Evolutionary conservation across 2,329 filamentous ascomycete genomes (phyloP).

Genomic region (Fusarium coicis): DNA sequence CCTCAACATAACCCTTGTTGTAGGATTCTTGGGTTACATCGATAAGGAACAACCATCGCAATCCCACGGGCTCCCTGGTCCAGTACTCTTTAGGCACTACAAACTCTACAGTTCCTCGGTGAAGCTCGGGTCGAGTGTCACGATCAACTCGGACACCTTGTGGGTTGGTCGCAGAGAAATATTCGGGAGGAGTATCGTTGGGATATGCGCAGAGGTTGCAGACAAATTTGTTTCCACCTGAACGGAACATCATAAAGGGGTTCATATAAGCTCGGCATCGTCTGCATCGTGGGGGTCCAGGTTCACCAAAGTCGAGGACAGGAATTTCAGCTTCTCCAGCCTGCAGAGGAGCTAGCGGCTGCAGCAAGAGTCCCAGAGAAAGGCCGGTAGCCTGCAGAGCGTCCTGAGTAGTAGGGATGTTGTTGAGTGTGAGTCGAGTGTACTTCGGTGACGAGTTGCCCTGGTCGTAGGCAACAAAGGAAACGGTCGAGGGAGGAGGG

Average conservation of each 20-base stretch:
- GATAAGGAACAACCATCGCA: constrained; percentile 90
- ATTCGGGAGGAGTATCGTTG: constrained; percentile 91
- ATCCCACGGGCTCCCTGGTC: constrained; percentile 89
- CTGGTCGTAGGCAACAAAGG: constrained; percentile 94
- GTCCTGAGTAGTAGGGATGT: constrained; percentile 85
- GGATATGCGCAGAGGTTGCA: constrained; percentile 99
- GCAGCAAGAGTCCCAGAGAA: constrained; percentile 87
- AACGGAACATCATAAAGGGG: constrained; percentile 97
- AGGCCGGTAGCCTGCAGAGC: constrained; percentile 82
- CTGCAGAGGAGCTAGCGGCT: constrained; percentile 86
- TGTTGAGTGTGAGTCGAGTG: constrained; percentile 90
- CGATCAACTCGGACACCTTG: constrained; percentile 89
- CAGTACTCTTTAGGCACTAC: constrained; percentile 98
- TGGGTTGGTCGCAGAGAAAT: constrained; percentile 91
- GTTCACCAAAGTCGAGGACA: constrained; percentile 93
- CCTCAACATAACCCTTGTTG: constrained; percentile 89
- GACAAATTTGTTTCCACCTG: constrained; percentile 94
- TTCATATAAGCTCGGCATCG: constrained; percentile 98
- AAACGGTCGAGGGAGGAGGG: constrained; percentile 86
- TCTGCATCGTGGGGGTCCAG: constrained; percentile 88
- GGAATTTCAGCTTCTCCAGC: constrained; percentile 88
- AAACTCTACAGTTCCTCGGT: constrained; percentile 93
- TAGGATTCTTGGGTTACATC: constrained; percentile 93
- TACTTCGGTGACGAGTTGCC: constrained; percentile 97
- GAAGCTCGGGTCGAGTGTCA: constrained; percentile 88